phyloP scores from a whole-genome alignment of 2,329 filamentous ascomycete genomes.

The Waltergamsia citrina region DNA sequence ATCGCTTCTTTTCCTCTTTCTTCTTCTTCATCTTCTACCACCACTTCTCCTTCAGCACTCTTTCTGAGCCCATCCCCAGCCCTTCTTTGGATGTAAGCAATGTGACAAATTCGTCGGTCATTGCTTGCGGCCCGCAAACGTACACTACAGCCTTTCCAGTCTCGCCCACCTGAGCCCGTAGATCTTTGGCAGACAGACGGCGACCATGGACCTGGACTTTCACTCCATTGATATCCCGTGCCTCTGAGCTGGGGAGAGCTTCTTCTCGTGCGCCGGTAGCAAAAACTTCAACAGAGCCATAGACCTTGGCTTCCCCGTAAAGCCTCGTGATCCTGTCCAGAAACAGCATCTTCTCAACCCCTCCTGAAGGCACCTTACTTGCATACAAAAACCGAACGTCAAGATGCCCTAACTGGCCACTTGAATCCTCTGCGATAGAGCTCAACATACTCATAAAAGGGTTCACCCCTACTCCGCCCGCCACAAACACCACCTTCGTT shows the following conservation, averaged over 20 bases:
- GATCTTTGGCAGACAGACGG: conserved; percentile 32
- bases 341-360: conserved; percentile 35
- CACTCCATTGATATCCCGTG: background rate
- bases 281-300: conserved; percentile 35
- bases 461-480: conserved; percentile 77
- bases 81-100: conserved; percentile 24
- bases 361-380: conserved; percentile 24
- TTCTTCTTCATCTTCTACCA: conserved; percentile 31
- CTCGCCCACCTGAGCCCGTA: conserved; percentile 26
- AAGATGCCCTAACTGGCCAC: conserved; percentile 6
- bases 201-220: conserved; percentile 16
- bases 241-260: background rate
- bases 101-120: conserved; percentile 58
- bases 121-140: conserved; percentile 56
- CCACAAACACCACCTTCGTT: conserved; percentile 60
- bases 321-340: conserved; percentile 33
- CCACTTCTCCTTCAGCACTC: conserved; percentile 54
- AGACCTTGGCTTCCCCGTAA: conserved; percentile 25
- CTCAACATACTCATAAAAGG: conserved; percentile 68
- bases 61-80: conserved; percentile 30
- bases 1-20: background rate
- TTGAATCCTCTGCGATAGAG: conserved; percentile 36
- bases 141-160: conserved; percentile 42
- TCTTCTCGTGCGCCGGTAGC: conserved; percentile 23
- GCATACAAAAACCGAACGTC: conserved; percentile 57